These are phyloP conservation scores for Flaveria brownii DNA, from an alignment of 129 eudicot genomes.

Conservation along the genomic window DNA sequence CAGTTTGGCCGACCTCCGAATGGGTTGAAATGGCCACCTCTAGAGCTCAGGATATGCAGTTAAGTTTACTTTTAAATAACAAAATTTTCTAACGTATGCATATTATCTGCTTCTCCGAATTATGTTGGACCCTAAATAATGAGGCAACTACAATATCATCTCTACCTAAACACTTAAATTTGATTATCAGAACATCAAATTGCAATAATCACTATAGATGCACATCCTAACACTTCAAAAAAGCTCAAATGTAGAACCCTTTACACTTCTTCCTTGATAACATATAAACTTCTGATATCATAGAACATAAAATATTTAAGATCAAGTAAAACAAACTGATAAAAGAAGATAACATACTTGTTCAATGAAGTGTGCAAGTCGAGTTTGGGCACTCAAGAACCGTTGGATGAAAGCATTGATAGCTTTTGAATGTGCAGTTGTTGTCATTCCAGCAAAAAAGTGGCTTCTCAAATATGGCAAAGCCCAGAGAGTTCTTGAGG, in stretches of 20 bases:
- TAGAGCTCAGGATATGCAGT: too few relatives aligned
- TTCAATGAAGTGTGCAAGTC: conserved; percentile 91
- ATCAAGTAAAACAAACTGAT: conserved; percentile 16
- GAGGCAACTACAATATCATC: background rate
- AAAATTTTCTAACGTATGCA: background rate
- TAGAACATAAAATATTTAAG: background rate
- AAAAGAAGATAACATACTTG: conserved; percentile 63
- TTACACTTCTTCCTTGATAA: conserved; percentile 10
- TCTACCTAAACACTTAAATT: background rate
- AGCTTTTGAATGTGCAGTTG: conserved; percentile 82
- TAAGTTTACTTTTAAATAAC: too few relatives aligned
- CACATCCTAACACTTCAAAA: background rate
- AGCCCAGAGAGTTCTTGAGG: conserved; percentile 83
- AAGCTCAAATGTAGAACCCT: background rate
- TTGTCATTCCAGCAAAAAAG: conserved; percentile 88
- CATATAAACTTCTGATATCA: conserved; percentile 12
- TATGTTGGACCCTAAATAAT: background rate
- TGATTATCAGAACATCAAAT: background rate
- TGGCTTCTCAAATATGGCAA: conserved; percentile 92
- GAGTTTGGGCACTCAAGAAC: conserved; percentile 93
- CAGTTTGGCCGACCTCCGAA: too few relatives aligned
- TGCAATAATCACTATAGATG: background rate
- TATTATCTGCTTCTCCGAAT: background rate
- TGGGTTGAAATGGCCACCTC: too few relatives aligned
- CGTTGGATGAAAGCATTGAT: conserved; percentile 97